Evolutionary conservation across 176 grass and related monocot species (phyloP), one percentile per base, ranked within the genome.

Genomic region (Raddia guianensis): DNA sequence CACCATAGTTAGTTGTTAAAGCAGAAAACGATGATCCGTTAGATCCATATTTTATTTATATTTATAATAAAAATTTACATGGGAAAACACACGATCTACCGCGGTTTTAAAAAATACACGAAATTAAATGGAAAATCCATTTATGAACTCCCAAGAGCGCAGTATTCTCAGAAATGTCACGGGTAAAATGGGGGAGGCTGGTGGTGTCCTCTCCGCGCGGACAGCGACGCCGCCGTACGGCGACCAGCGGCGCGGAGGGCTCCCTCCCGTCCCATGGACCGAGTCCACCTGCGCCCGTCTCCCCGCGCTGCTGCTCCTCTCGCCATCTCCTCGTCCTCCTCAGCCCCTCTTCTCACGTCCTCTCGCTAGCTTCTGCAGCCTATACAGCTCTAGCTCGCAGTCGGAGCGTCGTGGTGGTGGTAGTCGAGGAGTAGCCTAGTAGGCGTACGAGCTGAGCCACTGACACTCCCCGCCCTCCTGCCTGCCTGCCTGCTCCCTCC

Each of bases 401-500:
- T 40, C 37, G 37, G 1, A 40, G 37, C 2, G 37, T 40, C 45
- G 68, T 27, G 47, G 42, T 4, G 32, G 47, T 71, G 47, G 69
- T 45, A 76, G 62, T 49, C 27, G 27, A 27, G 27, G 27, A 40
- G 37, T 40, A 40, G 37, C 37, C 37, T 40, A 88, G 72, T 60
- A 66, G 77, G 32, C 37, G 77, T 80, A 70, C 63, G 73, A 46
- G 60, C 51, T 44, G 74, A 64, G 78, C 49, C 37, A 66, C 76
- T 81, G 46, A 70, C 70, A 66, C 74, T 53, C 79, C 33, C 33
- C 78, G 64, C 57, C 45, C 64, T 81, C 79, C 52, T 73, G 79
- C 84, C 58, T 48, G 79, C 84, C 58, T 48, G 59, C 53, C 74
- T 12, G 20, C 57, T 85, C 79, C 53, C 57, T 85, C 79, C 53